Conservation (phyloP, 192 early-diverging fungal species). For the Gonapodya sp. region DNA sequence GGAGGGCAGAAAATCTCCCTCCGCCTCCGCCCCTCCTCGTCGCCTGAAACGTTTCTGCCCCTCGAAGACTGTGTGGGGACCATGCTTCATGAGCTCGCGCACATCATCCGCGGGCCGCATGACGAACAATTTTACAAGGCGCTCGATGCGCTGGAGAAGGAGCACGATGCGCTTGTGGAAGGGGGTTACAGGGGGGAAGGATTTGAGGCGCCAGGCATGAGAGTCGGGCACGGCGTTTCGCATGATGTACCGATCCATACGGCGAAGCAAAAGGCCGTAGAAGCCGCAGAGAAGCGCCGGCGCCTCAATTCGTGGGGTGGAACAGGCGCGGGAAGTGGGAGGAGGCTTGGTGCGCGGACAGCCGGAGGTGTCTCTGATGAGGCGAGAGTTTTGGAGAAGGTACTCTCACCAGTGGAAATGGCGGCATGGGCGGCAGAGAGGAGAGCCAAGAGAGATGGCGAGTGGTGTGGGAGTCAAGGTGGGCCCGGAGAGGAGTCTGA, state of each 20-base stretch:
- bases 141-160: slow-evolving; percentile 21
- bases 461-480: slow-evolving; percentile 57
- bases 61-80: slow-evolving; percentile 60
- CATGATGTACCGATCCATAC: slow-evolving; percentile 26
- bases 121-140: slow-evolving; percentile 18
- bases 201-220: slow-evolving; percentile 36
- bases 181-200: slow-evolving; percentile 46
- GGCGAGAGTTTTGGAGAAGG: slow-evolving; percentile 12
- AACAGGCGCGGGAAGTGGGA: slow-evolving; percentile 8
- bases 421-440: slow-evolving; percentile 62
- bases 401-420: slow-evolving; percentile 43
- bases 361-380: neutral
- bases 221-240: slow-evolving; percentile 31
- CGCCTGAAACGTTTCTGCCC: neutral
- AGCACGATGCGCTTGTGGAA: slow-evolving; percentile 43
- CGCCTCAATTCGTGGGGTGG: slow-evolving; percentile 27
- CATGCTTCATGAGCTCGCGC: slow-evolving; percentile 59
- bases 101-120: slow-evolving; percentile 16
- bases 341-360: slow-evolving; percentile 22
- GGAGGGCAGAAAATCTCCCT: slow-evolving; percentile 52
- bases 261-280: slow-evolving; percentile 28
- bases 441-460: slow-evolving; percentile 36
- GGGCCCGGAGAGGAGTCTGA: neutral
- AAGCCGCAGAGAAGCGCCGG: slow-evolving; percentile 44
- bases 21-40: slow-evolving; percentile 30